A percentile compares a stretch with the other conserved stretches of the same genome.
phyloP scores from a whole-genome alignment of 805 yeast species.

The Cyberlindnera saturnus region DNA sequence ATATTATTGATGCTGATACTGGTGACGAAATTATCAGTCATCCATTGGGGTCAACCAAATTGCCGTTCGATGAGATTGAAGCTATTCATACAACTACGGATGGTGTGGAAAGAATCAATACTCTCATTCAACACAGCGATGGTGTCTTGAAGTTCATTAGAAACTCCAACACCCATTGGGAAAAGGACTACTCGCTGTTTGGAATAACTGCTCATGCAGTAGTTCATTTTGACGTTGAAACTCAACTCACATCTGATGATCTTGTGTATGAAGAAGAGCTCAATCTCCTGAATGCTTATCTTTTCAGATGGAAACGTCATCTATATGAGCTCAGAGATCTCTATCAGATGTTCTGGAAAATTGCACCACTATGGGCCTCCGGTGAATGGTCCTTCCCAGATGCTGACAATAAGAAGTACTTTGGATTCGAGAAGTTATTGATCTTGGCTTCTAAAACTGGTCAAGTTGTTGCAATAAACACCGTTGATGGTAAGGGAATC shows the following conservation, averaged over 20 bases:
- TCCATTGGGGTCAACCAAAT: constrained; percentile 11
- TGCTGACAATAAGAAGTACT: constrained; percentile 22
- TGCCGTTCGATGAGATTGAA: constrained; percentile 7
- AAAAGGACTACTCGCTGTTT: constrained; percentile 37
- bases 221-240: constrained; percentile 21
- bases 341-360: constrained; percentile 8
- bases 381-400: constrained; percentile 2
- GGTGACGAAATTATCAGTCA: constrained; percentile 20
- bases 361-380: constrained; percentile 6
- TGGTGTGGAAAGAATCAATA: constrained; percentile 11
- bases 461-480: constrained; percentile 37
- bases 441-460: constrained; percentile 36
- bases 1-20: constrained; percentile 19
- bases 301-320: constrained; percentile 28
- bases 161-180: constrained; percentile 28
- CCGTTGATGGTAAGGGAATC: constrained; percentile 30
- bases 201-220: constrained; percentile 30
- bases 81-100: constrained; percentile 5
- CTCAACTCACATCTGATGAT: constrained; percentile 23
- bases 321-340: constrained; percentile 9
- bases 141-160: constrained; percentile 6
- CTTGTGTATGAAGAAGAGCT: constrained; percentile 25
- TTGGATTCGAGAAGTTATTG: constrained; percentile 42
- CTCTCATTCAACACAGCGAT: constrained; percentile 10
- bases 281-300: constrained; percentile 26